Evolutionary conservation across 2,329 filamentous ascomycete species (phyloP).

Genomic region (Paraphoma chrysanthemicola): DNA sequence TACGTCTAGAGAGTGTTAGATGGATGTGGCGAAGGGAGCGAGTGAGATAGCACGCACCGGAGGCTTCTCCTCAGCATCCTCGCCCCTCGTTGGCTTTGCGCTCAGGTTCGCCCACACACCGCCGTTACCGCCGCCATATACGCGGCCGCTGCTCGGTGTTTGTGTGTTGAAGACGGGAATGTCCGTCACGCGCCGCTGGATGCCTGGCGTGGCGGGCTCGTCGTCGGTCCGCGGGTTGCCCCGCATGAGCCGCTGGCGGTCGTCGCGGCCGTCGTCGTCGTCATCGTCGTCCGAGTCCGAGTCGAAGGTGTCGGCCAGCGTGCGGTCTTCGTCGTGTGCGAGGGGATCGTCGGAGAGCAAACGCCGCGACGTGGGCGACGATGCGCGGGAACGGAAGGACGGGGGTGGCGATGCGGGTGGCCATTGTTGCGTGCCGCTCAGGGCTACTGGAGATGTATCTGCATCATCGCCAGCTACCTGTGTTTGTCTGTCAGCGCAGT

Average conservation of each 20-base stretch:
- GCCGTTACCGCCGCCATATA: slow-evolving; percentile 81
- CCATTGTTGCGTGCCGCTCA: slow-evolving; percentile 37
- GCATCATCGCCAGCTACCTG: slow-evolving; percentile 55
- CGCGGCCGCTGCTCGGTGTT: slow-evolving; percentile 52
- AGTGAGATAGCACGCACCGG: slow-evolving; percentile 70
- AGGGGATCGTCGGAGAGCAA: slow-evolving; percentile 61
- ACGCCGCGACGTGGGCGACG: slow-evolving; percentile 66
- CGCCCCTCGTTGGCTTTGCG: slow-evolving; percentile 83
- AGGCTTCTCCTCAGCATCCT: slow-evolving; percentile 87
- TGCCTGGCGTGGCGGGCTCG: slow-evolving; percentile 39
- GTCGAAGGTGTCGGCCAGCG: slow-evolving; percentile 93
- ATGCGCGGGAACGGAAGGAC: slow-evolving; percentile 86
- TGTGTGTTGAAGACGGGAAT: slow-evolving; percentile 59
- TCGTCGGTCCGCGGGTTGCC: slow-evolving; percentile 55
- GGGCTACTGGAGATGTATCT: slow-evolving; percentile 43
- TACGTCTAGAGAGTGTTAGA: slow-evolving; percentile 73
- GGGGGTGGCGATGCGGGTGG: slow-evolving; percentile 64
- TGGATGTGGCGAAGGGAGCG: background rate
- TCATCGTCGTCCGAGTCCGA: slow-evolving; percentile 70
- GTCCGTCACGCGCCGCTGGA: slow-evolving; percentile 60
- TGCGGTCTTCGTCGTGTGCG: slow-evolving; percentile 70
- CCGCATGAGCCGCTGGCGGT: slow-evolving; percentile 85
- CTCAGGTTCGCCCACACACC: slow-evolving; percentile 96
- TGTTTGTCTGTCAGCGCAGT: slow-evolving; percentile 18
- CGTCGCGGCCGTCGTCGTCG: slow-evolving; percentile 74